Evolutionary conservation across 2,329 filamentous ascomycete genomes (phyloP).

Genomic region (Apiospora saccharicola): DNA sequence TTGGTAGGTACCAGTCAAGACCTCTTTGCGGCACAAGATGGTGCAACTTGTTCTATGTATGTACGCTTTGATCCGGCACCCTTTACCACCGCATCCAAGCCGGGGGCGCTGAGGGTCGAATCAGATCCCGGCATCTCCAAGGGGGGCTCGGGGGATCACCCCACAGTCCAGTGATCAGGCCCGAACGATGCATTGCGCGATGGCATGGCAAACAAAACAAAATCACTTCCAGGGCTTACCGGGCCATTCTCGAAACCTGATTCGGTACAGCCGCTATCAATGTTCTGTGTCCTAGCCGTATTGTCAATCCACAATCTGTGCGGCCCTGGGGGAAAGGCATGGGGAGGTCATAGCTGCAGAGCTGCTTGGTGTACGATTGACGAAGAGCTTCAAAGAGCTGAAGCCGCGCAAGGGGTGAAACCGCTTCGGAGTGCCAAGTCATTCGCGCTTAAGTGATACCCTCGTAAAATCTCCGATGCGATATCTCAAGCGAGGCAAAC

Average conservation of each 20-base stretch:
- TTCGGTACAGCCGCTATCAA: background rate
- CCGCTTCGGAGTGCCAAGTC: no score
- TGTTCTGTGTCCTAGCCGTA: background rate
- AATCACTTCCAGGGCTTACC: background rate
- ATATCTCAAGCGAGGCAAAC: background rate
- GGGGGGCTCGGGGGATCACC: background rate
- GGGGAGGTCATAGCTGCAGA: background rate
- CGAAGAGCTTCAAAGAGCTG: background rate
- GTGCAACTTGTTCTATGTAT: constrained; percentile 16
- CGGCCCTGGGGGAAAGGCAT: background rate
- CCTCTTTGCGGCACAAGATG: background rate
- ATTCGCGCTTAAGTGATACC: no score
- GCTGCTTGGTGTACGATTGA: no score
- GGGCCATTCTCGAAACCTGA: background rate
- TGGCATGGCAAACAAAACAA: background rate
- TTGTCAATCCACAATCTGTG: background rate
- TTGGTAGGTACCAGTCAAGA: background rate
- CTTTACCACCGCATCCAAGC: background rate
- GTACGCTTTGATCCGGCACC: constrained; percentile 19
- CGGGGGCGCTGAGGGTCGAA: background rate
- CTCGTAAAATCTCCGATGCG: background rate
- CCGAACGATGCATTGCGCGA: background rate
- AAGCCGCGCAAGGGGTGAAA: no score
- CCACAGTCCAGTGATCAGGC: background rate
- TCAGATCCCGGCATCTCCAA: background rate